Percentiles rank a stretch among this genome's conserved stretches.
These are phyloP conservation scores for Emmonsiellopsis sp. DNA, from an alignment of 2,329 filamentous ascomycete genomes.

Conservation along the genomic window DNA sequence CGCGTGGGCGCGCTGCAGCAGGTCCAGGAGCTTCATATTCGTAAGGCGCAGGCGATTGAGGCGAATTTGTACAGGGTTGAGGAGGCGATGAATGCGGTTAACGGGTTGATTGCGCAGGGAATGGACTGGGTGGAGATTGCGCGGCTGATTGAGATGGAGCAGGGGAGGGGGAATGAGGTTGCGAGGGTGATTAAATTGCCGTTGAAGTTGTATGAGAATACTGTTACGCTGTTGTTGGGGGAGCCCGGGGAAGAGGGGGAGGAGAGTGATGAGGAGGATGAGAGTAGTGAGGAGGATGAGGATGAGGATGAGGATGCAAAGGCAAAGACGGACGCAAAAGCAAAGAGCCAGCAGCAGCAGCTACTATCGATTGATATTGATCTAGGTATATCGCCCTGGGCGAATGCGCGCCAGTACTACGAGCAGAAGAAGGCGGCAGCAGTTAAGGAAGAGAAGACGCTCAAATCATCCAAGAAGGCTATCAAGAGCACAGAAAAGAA, in stretches of 20 bases:
- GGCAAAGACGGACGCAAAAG: slow-evolving; percentile 16
- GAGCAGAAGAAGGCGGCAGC: slow-evolving; percentile 78
- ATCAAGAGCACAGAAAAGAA: slow-evolving; percentile 87
- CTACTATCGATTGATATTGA: slow-evolving; percentile 73
- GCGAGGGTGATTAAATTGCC: slow-evolving; percentile 80
- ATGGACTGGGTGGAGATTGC: slow-evolving; percentile 97
- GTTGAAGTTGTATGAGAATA: slow-evolving; percentile 82
- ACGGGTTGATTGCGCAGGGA: slow-evolving; percentile 79
- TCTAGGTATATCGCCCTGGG: slow-evolving; percentile 71
- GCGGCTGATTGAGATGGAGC: slow-evolving; percentile 78
- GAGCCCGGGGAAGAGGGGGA: slow-evolving; percentile 58
- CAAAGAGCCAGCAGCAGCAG: slow-evolving; percentile 19
- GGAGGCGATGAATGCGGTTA: slow-evolving; percentile 86
- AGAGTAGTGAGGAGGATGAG: slow-evolving; percentile 40
- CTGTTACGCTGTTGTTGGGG: slow-evolving; percentile 67
- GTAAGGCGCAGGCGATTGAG: slow-evolving; percentile 83
- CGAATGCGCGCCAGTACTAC: slow-evolving; percentile 86
- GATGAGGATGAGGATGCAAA: slow-evolving; percentile 19
- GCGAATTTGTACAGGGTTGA: slow-evolving; percentile 85
- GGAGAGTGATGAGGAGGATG: slow-evolving; percentile 44
- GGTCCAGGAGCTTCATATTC: slow-evolving; percentile 70
- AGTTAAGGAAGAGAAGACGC: slow-evolving; percentile 78
- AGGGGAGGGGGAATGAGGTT: slow-evolving; percentile 70
- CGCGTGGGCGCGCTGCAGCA: slow-evolving; percentile 76
- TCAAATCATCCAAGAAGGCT: slow-evolving; percentile 70